Evolutionary conservation across 2,329 filamentous ascomycete genomes (phyloP), one percentile per base, ranked within the genome.

Genomic region (Exserohilum turcica): DNA sequence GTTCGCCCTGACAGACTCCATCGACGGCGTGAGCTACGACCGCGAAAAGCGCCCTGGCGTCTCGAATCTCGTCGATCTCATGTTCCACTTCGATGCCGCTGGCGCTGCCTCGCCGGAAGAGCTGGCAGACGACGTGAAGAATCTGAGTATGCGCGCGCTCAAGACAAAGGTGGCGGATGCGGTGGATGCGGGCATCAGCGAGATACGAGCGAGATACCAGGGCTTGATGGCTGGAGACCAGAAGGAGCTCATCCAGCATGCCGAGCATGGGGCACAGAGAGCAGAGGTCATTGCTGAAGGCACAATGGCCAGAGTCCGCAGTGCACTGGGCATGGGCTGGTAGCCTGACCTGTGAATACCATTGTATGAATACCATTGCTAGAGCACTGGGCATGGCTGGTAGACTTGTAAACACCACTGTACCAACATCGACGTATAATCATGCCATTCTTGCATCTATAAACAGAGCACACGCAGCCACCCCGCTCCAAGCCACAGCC

Each of bases 1-100:
- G 60, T 75, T 78, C 6, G 91, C 94, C 6, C 72, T 91, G 28
- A 97, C 94, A 1, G 94, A 99, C 74, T 88, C 84, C 0, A 70
- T 82, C 0, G 80, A 83, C 2, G 74, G 76, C 1, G 84, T 97
- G 35, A 86, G 85, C 0, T 97, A 94, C 71, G 87, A 96, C 59
- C 86, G 86, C 0, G 67, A 72, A 0, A 67, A 63, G 0, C 82
- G 94, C 19, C 93, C 93, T 0, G 94, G 92, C 0, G 89, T 99
- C 3, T 87, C 92, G 9, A 99, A 97, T 71, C 79, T 99, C 10
- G 76, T 99, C 1, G 86, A 91, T 52, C 84, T 99, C 13, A 76
- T 93, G n/a, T 86, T 86, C 19, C 84, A 90, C 57, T 85, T 93
- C 63, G 83, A 87, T 48, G 61, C 70, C 3, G 63, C 38, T 42